These are phyloP conservation scores for Capsicum rhomboideum DNA, from an alignment of 257 asterid genomes.

Conservation along the genomic window DNA sequence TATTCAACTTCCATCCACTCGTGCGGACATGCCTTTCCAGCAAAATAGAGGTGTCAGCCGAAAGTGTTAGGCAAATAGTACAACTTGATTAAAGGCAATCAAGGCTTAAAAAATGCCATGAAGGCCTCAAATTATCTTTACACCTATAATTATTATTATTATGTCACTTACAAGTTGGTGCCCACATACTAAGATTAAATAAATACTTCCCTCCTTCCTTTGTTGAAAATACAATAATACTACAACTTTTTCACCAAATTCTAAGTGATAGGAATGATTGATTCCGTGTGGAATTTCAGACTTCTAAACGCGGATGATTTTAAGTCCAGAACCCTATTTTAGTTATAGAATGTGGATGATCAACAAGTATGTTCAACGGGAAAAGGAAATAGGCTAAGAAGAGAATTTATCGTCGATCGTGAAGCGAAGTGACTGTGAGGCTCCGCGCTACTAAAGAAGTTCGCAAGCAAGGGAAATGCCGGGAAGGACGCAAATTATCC, in stretches of 20 bases:
- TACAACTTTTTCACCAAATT: not conserved
- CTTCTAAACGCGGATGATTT: too few species aligned
- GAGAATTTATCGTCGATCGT: too few species aligned
- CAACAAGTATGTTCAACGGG: too few species aligned
- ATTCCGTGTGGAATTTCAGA: not conserved
- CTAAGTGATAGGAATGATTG: not conserved
- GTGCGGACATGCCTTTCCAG: not conserved
- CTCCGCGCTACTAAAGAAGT: too few species aligned
- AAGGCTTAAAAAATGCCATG: not conserved
- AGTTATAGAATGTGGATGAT: too few species aligned
- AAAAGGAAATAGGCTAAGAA: too few species aligned
- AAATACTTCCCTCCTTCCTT: not conserved
- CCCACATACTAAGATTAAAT: not conserved
- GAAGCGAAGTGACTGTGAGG: too few species aligned
- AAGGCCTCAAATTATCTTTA: not conserved
- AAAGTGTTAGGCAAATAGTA: not conserved
- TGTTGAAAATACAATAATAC: not conserved
- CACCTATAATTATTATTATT: not conserved
- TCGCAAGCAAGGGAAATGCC: too few species aligned
- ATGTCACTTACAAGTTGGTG: not conserved
- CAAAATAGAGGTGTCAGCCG: not conserved
- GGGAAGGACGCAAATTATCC: too few species aligned
- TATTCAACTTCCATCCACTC: not conserved
- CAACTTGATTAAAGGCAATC: not conserved
- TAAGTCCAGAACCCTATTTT: too few species aligned